These are phyloP conservation scores for Serendipita sp. DNA, from an alignment of 1,284 basidiomycete species.

Conservation along the genomic window DNA sequence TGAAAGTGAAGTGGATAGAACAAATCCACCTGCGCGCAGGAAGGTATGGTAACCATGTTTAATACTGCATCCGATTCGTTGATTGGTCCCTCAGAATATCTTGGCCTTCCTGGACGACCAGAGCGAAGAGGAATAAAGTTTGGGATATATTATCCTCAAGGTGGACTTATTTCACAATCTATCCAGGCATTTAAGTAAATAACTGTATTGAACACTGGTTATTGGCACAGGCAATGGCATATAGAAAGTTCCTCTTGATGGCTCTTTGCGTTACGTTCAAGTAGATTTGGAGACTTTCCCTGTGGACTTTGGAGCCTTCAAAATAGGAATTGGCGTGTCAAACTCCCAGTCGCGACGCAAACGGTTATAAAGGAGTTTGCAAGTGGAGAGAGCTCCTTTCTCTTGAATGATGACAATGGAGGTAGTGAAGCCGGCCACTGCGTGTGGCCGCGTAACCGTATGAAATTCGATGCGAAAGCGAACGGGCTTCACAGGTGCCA, in stretches of 20 bases:
- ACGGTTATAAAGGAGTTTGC: conserved; percentile 58
- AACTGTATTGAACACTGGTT: no score
- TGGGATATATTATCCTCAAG: neutral
- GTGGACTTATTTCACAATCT: neutral
- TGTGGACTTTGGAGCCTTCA: neutral
- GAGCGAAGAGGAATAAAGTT: conserved; percentile 30
- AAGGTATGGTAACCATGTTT: conserved; percentile 23
- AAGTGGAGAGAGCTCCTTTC: conserved; percentile 68
- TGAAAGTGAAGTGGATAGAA: conserved; percentile 12
- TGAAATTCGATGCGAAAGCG: conserved; percentile 69
- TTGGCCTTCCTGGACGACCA: conserved; percentile 56
- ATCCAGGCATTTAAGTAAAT: neutral
- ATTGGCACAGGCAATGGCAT: no score
- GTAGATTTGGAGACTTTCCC: neutral
- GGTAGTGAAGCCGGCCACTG: conserved; percentile 34
- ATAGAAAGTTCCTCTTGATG: no score
- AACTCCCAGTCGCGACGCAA: conserved; percentile 62
- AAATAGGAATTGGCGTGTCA: conserved; percentile 20
- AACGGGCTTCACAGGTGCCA: conserved; percentile 45
- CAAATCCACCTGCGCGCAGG: conserved; percentile 23
- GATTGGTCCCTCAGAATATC: conserved; percentile 41
- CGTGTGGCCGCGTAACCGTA: conserved; percentile 29
- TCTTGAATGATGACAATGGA: conserved; percentile 63
- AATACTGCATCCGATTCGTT: neutral
- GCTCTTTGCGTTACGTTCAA: no score